These are phyloP conservation scores for Phlebiopsis flavidoalba DNA, from an alignment of 768 basidiomycete genomes.

Conservation along the genomic window DNA sequence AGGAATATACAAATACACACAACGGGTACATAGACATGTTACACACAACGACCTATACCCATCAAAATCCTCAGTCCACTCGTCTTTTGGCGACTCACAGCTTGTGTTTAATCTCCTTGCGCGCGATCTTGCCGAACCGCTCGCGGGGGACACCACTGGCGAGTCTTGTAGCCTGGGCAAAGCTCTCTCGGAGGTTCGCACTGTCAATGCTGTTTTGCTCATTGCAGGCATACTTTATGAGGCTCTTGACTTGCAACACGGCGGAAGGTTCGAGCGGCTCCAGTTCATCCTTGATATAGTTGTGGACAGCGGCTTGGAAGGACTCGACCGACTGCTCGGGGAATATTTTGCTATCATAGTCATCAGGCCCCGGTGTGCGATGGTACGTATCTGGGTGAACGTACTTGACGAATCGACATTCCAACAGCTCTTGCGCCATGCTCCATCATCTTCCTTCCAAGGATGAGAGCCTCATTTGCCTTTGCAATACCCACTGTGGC, in stretches of 20 bases:
- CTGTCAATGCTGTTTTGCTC: slow-evolving; percentile 63
- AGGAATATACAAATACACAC: no score
- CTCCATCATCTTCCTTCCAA: slow-evolving; percentile 61
- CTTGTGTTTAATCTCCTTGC: slow-evolving; percentile 64
- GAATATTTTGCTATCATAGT: slow-evolving; percentile 47
- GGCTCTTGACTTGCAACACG: slow-evolving; percentile 44
- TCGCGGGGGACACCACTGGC: slow-evolving; percentile 51
- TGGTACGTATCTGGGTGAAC: slow-evolving; percentile 7
- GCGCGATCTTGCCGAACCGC: slow-evolving; percentile 53
- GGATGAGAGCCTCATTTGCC: slow-evolving; percentile 68
- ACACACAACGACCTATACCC: background rate
- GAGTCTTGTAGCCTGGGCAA: slow-evolving; percentile 64
- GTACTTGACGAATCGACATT: slow-evolving; percentile 64
- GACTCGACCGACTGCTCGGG: slow-evolving; percentile 43
- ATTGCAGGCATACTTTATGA: slow-evolving; percentile 49
- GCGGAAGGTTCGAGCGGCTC: slow-evolving; percentile 54
- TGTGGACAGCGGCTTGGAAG: slow-evolving; percentile 51
- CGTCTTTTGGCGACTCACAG: slow-evolving; percentile 28
- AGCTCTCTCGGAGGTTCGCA: slow-evolving; percentile 63
- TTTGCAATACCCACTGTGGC: slow-evolving; percentile 57
- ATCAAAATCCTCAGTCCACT: background rate
- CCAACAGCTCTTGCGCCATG: slow-evolving; percentile 50
- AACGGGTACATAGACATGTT: no score
- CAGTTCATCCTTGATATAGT: slow-evolving; percentile 47
- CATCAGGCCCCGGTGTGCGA: background rate